Evolutionary conservation across 371 early-diverging fungal genomes (phyloP).

Genomic region (Funneliformis caledonium): DNA sequence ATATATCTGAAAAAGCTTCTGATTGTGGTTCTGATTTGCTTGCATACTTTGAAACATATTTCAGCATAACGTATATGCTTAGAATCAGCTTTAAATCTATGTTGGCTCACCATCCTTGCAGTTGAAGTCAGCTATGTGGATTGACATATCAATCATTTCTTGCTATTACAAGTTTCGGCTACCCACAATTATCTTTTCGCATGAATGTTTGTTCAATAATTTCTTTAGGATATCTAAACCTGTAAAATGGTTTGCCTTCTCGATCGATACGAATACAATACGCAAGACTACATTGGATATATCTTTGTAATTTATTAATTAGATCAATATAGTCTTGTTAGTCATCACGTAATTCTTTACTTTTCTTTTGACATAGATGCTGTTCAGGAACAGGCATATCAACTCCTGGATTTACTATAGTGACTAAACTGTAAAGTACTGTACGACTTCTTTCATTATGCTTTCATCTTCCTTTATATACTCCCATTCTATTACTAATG

Average conservation of each 20-base stretch:
- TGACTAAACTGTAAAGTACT: too few species aligned
- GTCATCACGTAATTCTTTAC: not conserved
- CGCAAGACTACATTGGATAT: not conserved
- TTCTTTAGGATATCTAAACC: too few species aligned
- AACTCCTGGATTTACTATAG: too few species aligned
- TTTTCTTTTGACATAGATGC: not conserved
- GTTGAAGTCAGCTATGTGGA: not conserved
- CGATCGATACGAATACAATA: slow-evolving; percentile 15
- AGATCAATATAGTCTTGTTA: not conserved
- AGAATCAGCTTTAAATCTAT: not conserved
- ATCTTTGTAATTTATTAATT: slow-evolving; percentile 9
- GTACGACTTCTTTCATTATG: slow-evolving; percentile 3
- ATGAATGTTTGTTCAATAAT: not conserved
- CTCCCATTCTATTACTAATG: not conserved
- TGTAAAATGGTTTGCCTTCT: not conserved
- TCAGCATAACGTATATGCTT: not conserved
- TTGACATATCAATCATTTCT: not conserved
- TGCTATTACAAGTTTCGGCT: not conserved
- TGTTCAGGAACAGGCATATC: too few species aligned
- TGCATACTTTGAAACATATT: too few species aligned
- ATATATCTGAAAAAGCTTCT: not conserved
- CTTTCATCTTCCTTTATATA: not conserved
- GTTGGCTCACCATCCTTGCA: not conserved
- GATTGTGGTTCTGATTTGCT: too few species aligned
- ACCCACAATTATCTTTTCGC: not conserved